Conservation (phyloP, 371 early-diverging fungal species). For the Phascolomyces articulosus region DNA sequence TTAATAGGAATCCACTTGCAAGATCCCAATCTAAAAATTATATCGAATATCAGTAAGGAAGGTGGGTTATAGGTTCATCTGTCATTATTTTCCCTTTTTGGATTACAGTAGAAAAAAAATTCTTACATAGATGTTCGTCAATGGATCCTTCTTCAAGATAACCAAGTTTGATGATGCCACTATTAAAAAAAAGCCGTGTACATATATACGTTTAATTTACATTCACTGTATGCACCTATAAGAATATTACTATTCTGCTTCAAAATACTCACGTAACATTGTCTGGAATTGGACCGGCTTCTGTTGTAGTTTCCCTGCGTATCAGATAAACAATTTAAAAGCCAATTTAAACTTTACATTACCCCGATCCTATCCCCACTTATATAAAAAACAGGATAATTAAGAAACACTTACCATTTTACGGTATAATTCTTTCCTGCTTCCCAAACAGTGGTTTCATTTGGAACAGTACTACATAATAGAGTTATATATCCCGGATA, state of each 20-base stretch:
- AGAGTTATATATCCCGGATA: too few relatives aligned
- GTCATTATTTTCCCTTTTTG: not conserved
- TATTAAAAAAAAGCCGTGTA: not conserved
- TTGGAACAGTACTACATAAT: conserved; percentile 14
- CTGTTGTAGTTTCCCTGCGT: conserved; percentile 12
- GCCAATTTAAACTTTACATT: too few relatives aligned
- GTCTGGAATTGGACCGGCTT: conserved; percentile 18
- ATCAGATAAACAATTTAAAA: not conserved
- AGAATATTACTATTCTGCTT: too few relatives aligned
- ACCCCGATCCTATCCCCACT: too few relatives aligned
- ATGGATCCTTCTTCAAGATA: conserved; percentile 30
- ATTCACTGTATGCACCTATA: too few relatives aligned
- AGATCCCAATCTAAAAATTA: conserved; percentile 24
- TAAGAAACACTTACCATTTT: conserved; percentile 24
- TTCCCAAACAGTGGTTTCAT: conserved; percentile 20
- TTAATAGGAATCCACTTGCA: conserved; percentile 36
- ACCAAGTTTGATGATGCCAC: conserved; percentile 40
- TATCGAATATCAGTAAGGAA: too few relatives aligned
- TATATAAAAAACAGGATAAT: too few relatives aligned
- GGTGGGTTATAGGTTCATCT: not conserved
- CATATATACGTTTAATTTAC: not conserved
- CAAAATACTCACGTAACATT: conserved; percentile 13
- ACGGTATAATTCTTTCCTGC: conserved; percentile 26
- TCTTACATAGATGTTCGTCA: conserved; percentile 41
- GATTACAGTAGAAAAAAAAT: not conserved